Base-by-base conservation (phyloP, 306 rosid species). In the Begonia loranthoides region DNA sequence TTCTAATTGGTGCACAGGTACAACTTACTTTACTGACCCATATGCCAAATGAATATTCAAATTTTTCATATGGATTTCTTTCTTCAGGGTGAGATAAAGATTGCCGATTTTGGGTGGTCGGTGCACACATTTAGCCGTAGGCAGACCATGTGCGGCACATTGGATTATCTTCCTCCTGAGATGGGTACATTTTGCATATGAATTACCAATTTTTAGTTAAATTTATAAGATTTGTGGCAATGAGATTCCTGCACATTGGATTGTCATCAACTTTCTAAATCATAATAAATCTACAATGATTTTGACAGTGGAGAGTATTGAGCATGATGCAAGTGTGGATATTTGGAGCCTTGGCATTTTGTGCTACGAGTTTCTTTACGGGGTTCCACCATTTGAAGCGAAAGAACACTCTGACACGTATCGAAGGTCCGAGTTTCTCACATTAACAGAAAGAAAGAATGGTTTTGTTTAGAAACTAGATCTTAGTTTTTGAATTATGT, bases 51-150 rank as follows among this genome's bases (percentile, higher is more conserved):
- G 41, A 12, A 59, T 41, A 45, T 64, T 55, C 66, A 68, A 15
- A 65, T 45, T 38, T 28, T 54, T 16, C 57, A 53, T 39, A 15
- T 61, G 55, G 60, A 43, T 67, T 41, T 58, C 28, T 49, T 52
- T 62, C 50, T 43, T 51, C 82, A 92, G 99, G 96, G 99, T 47
- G 99, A 92, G 51, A 72, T 92, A 41, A 92, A 92, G 76, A 92
- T 92, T 65, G 96, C 99, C 28, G 99, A 92, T 70, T 92, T 92
- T 56, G 99, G 99, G 45, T 92, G 99, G 99, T 92, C 99, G 0
- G 99, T 92, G 71, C 99, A 92, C 65, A 92, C 99, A 61, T 92
- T 92, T 64, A 83, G 79, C 68, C 99, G 96, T 70, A 83, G 99
- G 78, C 61, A 82, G 62, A 92, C 99, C 75, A 92, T 92, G 99